Evolutionary conservation across 345 rosid genomes (phyloP).

Genomic region (Toxicodendron radicans): DNA sequence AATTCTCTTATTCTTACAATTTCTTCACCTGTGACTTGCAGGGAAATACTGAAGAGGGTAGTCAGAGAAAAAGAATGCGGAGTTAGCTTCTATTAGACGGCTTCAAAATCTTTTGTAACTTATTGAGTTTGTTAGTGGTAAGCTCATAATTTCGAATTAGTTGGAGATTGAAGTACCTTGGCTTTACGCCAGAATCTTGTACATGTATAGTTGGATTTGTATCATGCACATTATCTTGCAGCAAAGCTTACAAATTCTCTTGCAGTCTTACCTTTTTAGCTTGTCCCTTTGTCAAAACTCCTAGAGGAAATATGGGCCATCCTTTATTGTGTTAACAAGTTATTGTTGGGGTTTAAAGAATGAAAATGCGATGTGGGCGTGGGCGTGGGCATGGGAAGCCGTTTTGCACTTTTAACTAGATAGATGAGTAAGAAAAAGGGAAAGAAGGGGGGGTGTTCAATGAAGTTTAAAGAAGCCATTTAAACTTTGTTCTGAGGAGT

Average conservation of each 20-base stretch:
- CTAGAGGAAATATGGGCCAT: conserved; percentile 14
- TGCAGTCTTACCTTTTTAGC: conserved; percentile 18
- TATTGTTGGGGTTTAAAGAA: neutral
- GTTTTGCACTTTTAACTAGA: too few species aligned
- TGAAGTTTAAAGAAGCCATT: neutral
- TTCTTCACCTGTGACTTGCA: conserved; percentile 34
- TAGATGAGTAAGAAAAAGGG: too few species aligned
- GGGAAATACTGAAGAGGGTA: conserved; percentile 74
- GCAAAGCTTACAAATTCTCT: conserved; percentile 26
- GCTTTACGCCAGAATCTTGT: conserved; percentile 37
- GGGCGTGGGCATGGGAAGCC: too few species aligned
- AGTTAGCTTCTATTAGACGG: conserved; percentile 46
- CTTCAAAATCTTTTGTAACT: conserved; percentile 40
- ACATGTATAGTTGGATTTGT: conserved; percentile 54
- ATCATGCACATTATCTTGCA: conserved; percentile 35
- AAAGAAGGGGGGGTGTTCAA: too few species aligned
- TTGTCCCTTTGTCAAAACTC: conserved; percentile 17
- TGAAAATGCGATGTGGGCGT: neutral
- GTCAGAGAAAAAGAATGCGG: conserved; percentile 69
- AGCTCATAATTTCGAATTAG: conserved; percentile 30
- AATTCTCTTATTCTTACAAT: conserved; percentile 5
- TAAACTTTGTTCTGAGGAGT: neutral
- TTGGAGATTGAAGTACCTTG: conserved; percentile 28
- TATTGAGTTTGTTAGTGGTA: conserved; percentile 34
- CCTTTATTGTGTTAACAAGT: conserved; percentile 1